A percentile compares a stretch with the other conserved stretches of the same genome.
Conservation (phyloP, 495 filamentous ascomycete genomes). For the Venustampulla echinocandica region DNA sequence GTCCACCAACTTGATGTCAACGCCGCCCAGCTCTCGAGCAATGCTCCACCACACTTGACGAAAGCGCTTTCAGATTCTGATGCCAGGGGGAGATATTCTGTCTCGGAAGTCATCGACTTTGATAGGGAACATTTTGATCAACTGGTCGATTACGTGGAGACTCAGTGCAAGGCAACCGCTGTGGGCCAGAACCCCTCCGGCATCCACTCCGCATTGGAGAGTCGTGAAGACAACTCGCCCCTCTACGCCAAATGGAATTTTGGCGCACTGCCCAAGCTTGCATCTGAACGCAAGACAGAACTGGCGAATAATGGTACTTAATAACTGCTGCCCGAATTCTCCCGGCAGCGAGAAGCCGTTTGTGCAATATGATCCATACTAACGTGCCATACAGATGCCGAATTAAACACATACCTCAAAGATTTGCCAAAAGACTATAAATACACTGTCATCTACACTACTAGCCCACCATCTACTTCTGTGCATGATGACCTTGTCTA, state of each 20-base stretch:
- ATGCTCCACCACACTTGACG: slow-evolving; percentile 51
- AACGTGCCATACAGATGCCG: too few relatives aligned
- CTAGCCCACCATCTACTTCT: slow-evolving; percentile 1
- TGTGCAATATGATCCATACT: too few relatives aligned
- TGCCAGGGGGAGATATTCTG: slow-evolving; percentile 8
- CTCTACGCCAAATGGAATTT: background rate
- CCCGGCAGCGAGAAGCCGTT: too few relatives aligned
- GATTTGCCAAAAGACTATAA: slow-evolving; percentile 15
- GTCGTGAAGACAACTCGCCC: slow-evolving; percentile 32
- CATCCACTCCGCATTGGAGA: slow-evolving; percentile 48
- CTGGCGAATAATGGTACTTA: background rate
- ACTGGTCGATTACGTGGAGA: slow-evolving; percentile 22
- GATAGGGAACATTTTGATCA: slow-evolving; percentile 32
- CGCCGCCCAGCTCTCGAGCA: slow-evolving; percentile 48
- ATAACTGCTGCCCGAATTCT: background rate
- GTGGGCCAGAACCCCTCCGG: slow-evolving; percentile 4
- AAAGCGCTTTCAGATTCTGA: slow-evolving; percentile 4
- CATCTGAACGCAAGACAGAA: background rate
- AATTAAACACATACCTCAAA: slow-evolving; percentile 3
- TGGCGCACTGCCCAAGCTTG: background rate
- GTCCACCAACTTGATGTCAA: slow-evolving; percentile 68
- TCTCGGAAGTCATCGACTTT: slow-evolving; percentile 56
- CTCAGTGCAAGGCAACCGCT: slow-evolving; percentile 6
- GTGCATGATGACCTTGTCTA: slow-evolving; percentile 26
- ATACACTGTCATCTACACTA: slow-evolving; percentile 39